A percentile compares a stretch with the other conserved stretches of the same genome.
Conservation (phyloP, 805 yeast species). For the Millerozyma miso region DNA sequence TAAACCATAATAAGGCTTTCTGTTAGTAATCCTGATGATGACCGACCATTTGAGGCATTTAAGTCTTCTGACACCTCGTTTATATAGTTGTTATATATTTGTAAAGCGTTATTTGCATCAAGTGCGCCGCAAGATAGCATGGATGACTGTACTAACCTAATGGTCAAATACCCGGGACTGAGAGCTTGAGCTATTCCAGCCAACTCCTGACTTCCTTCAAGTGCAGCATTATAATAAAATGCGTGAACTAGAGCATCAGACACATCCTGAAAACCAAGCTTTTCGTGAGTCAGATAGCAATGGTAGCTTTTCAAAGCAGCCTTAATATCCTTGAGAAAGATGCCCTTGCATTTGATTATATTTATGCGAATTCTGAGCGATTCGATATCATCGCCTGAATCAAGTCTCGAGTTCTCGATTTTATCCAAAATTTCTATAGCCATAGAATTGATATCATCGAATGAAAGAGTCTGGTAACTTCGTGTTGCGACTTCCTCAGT, state of each 20-base stretch:
- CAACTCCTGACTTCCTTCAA: conserved; percentile 21
- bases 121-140: conserved; percentile 40
- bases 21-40: conserved; percentile 42
- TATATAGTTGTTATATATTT: conserved; percentile 45
- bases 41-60: conserved; percentile 25
- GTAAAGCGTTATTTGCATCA: conserved; percentile 36
- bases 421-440: background rate
- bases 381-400: conserved; percentile 21
- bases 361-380: conserved; percentile 28
- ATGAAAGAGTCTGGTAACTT: background rate
- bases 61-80: conserved; percentile 26
- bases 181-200: conserved; percentile 37
- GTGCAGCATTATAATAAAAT: conserved; percentile 38
- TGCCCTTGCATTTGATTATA: conserved; percentile 29
- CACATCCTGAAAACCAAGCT: conserved; percentile 36
- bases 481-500: background rate
- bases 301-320: conserved; percentile 36
- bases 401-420: conserved; percentile 11
- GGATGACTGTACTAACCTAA: conserved; percentile 34
- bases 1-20: conserved; percentile 44
- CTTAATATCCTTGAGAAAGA: conserved; percentile 24
- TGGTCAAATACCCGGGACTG: conserved; percentile 23
- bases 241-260: conserved; percentile 39
- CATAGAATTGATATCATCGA: background rate
- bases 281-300: conserved; percentile 33